phyloP scores from a whole-genome alignment of 305 asterid genomes.

The Rubia tinctorum region DNA sequence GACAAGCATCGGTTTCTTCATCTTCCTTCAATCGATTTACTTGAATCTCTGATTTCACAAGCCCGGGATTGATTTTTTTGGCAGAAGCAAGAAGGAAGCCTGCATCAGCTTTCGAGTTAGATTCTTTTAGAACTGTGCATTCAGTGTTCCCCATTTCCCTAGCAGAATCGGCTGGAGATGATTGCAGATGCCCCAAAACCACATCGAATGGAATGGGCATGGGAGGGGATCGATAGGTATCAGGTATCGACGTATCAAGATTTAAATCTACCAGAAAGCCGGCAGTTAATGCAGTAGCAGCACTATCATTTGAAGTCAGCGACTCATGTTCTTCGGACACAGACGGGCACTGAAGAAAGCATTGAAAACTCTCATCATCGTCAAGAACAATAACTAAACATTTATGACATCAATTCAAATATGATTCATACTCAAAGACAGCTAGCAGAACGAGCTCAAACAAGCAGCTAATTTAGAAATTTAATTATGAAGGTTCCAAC shows the following conservation, averaged over 20 bases:
- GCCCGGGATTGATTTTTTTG: constrained; percentile 34
- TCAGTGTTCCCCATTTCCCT: constrained; percentile 24
- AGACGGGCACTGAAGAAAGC: constrained; percentile 54
- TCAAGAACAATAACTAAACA: not conserved
- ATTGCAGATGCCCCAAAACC: constrained; percentile 45
- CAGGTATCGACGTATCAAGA: constrained; percentile 63
- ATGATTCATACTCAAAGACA: not conserved
- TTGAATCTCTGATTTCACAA: constrained; percentile 32
- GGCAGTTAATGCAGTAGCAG: constrained; percentile 35
- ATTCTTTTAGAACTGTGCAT: constrained; percentile 31
- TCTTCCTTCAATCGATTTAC: constrained; percentile 35
- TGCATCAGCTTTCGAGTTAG: constrained; percentile 32
- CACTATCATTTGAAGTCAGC: constrained; percentile 48
- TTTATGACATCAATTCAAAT: not conserved
- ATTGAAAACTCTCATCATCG: constrained; percentile 3
- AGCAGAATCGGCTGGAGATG: constrained; percentile 26
- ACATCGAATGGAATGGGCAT: constrained; percentile 74
- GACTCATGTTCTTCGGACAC: constrained; percentile 60
- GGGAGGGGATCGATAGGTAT: constrained; percentile 70
- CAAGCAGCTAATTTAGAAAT: not conserved
- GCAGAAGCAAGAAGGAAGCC: constrained; percentile 37
- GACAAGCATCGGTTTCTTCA: constrained; percentile 70
- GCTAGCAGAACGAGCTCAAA: not conserved
- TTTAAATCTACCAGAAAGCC: constrained; percentile 57
- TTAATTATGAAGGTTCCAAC: not conserved